phyloP scores from a whole-genome alignment of 345 rosid genomes.

The Lepidium didymum region DNA sequence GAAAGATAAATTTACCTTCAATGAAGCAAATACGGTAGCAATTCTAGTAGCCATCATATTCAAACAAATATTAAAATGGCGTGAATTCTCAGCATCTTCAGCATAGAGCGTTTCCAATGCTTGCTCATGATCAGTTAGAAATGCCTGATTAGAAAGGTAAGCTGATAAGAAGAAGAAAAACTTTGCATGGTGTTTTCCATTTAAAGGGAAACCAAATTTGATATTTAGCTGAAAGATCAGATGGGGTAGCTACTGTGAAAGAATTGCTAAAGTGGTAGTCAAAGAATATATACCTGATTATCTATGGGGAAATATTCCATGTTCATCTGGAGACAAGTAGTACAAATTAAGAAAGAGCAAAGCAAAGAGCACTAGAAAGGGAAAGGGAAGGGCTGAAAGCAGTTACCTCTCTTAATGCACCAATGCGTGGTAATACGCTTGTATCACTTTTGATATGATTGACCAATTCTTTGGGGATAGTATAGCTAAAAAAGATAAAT shows the following conservation, averaged over 20 bases:
- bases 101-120: slow-evolving; percentile 62
- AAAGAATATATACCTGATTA: slow-evolving; percentile 45
- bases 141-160: slow-evolving; percentile 47
- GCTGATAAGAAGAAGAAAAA: neutral
- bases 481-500: slow-evolving; percentile 70
- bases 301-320: slow-evolving; percentile 90
- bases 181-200: neutral
- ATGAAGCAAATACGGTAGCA: slow-evolving; percentile 87
- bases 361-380: neutral
- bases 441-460: slow-evolving; percentile 82
- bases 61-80: slow-evolving; percentile 56
- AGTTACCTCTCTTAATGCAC: slow-evolving; percentile 85
- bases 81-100: slow-evolving; percentile 51
- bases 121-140: slow-evolving; percentile 82
- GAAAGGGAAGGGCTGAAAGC: neutral
- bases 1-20: slow-evolving; percentile 44
- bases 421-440: slow-evolving; percentile 83
- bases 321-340: slow-evolving; percentile 58
- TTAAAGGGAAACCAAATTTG: too few species aligned
- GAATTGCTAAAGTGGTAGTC: neutral
- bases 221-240: too few species aligned
- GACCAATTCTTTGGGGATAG: slow-evolving; percentile 66
- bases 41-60: slow-evolving; percentile 76
- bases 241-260: too few species aligned
- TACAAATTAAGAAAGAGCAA: neutral